These are phyloP conservation scores for Candida sp. DNA, from an alignment of 1,139 yeast species.

Conservation along the genomic window DNA sequence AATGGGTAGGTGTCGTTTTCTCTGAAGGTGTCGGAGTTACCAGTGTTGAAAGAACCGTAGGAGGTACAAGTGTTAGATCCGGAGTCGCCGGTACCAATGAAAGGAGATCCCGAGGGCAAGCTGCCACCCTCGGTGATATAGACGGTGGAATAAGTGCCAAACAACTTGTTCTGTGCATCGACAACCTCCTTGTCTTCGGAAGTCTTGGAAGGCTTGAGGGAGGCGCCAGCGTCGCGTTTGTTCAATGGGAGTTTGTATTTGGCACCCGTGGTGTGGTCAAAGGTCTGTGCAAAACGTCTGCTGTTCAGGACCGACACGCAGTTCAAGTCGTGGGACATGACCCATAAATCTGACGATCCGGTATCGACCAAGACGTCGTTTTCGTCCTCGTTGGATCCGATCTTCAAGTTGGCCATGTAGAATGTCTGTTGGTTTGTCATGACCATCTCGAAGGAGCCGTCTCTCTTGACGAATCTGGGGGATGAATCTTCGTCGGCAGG, in stretches of 20 bases:
- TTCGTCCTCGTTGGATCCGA: constrained; percentile 36
- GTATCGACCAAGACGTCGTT: constrained; percentile 46
- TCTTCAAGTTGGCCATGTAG: constrained; percentile 46
- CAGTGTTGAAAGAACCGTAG: constrained; percentile 45
- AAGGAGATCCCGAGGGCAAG: constrained; percentile 5
- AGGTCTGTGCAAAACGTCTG: constrained; percentile 4
- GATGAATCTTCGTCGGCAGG: constrained; percentile 14
- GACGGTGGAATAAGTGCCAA: constrained; percentile 8
- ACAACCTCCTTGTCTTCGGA: not conserved
- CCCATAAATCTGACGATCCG: constrained; percentile 53
- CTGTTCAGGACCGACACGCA: constrained; percentile 20
- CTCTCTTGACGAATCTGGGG: constrained; percentile 33
- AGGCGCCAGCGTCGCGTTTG: constrained; percentile 1
- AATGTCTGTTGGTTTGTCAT: constrained; percentile 49
- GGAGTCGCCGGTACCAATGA: constrained; percentile 5
- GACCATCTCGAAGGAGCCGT: constrained; percentile 40
- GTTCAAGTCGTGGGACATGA: constrained; percentile 36
- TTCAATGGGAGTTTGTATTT: constrained; percentile 4
- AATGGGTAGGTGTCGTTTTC: constrained; percentile 39
- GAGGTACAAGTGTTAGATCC: constrained; percentile 30
- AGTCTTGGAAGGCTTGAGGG: not conserved
- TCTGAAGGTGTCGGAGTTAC: constrained; percentile 33
- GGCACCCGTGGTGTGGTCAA: constrained; percentile 10
- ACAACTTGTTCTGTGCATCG: constrained; percentile 1
- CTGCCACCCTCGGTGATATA: constrained; percentile 9